These are phyloP conservation scores for Chlorella variabilis DNA, from an alignment of 163 green algal species.

Conservation along the genomic window DNA sequence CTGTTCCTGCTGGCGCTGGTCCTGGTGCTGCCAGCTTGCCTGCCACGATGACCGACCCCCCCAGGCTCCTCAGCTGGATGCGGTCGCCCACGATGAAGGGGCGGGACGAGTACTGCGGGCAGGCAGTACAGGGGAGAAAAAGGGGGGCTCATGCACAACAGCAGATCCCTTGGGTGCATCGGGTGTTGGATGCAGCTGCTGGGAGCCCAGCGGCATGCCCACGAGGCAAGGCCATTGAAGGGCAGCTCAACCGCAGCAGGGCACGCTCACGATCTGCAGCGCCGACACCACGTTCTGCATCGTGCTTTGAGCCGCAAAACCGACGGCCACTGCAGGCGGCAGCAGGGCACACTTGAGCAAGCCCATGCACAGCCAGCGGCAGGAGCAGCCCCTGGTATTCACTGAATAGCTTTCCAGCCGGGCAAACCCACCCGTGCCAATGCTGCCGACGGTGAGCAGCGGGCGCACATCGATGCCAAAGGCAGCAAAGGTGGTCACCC, in stretches of 20 bases:
- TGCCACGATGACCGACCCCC: constrained; percentile 14
- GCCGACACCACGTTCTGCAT: constrained; percentile 49
- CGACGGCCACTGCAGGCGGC: constrained; percentile 26
- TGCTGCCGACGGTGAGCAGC: constrained; percentile 42
- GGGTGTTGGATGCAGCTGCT: no score
- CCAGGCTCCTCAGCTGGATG: constrained; percentile 44
- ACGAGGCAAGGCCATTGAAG: no score
- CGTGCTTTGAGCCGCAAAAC: constrained; percentile 48
- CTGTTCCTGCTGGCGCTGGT: no score
- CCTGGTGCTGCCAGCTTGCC: constrained; percentile 8
- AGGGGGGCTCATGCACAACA: no score
- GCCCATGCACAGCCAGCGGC: no score
- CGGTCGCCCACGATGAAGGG: constrained; percentile 47
- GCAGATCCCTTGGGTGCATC: no score
- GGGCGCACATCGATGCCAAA: constrained; percentile 43
- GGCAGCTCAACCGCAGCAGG: not conserved
- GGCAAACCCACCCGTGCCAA: constrained; percentile 4
- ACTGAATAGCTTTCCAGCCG: no score
- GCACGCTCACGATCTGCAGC: constrained; percentile 22
- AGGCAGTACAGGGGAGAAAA: not conserved
- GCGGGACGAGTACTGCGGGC: constrained; percentile 36
- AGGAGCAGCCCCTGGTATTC: no score
- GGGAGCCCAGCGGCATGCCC: no score
- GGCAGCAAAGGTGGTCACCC: constrained; percentile 14
- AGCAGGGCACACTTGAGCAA: no score